phyloP scores from a whole-genome alignment of 2,329 filamentous ascomycete genomes.

The Nigrospora sphaerica region DNA sequence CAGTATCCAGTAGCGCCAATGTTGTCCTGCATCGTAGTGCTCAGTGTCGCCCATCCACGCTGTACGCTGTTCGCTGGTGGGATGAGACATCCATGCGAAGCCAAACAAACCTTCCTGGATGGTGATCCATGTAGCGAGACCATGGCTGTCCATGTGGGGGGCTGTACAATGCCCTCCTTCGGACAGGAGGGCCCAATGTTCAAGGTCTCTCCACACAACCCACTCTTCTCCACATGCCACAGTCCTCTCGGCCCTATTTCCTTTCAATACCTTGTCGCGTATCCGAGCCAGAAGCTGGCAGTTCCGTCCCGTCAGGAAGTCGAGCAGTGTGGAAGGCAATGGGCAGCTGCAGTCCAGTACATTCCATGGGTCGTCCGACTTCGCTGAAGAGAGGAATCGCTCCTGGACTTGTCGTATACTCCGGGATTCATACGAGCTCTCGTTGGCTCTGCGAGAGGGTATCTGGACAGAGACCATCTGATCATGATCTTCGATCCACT shows the following conservation, averaged over 20 bases:
- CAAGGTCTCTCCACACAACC: slow-evolving; percentile 24
- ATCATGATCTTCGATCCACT: slow-evolving; percentile 1
- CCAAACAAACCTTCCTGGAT: slow-evolving; percentile 17
- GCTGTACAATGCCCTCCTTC: slow-evolving; percentile 26
- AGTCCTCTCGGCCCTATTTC: slow-evolving; percentile 1
- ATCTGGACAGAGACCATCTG: slow-evolving; percentile 2
- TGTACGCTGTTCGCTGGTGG: slow-evolving; percentile 14
- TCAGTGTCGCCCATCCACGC: slow-evolving; percentile 13
- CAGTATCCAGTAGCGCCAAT: slow-evolving; percentile 23
- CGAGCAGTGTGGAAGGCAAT: slow-evolving; percentile 1
- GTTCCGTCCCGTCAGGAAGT: slow-evolving; percentile 1
- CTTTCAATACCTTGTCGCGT: neutral
- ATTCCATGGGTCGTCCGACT: slow-evolving; percentile 1
- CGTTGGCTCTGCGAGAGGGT: slow-evolving; percentile 3
- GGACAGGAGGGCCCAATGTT: slow-evolving; percentile 24
- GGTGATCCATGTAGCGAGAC: slow-evolving; percentile 26
- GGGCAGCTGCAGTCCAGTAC: slow-evolving; percentile 1
- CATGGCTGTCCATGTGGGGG: slow-evolving; percentile 25
- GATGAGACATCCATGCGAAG: slow-evolving; percentile 23
- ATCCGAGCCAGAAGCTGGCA: slow-evolving; percentile 3
- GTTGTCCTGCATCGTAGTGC: slow-evolving; percentile 14
- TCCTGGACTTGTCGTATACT: slow-evolving; percentile 2
- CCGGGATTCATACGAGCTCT: slow-evolving; percentile 1
- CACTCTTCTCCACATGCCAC: slow-evolving; percentile 18
- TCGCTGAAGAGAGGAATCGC: neutral